Evolutionary conservation across 1,284 basidiomycete genomes (phyloP), one percentile per base, ranked within the genome.

Genomic region (Pterulicium gracile): DNA sequence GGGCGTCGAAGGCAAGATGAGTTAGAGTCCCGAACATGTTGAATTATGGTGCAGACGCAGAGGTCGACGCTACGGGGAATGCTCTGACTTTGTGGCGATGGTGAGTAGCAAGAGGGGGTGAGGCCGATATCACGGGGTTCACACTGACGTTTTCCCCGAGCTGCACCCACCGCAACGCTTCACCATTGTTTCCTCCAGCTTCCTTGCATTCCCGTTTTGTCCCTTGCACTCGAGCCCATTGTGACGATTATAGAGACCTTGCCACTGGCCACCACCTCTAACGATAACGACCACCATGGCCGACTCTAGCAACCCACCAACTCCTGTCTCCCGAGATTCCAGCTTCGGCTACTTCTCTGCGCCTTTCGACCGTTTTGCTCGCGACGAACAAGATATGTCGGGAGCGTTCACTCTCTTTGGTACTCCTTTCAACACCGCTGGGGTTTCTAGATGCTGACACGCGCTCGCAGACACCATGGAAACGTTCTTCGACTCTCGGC

Each of bases 401-500:
- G 68, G 73, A 43, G 77, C 74, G 4, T 86, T 88, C 54, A 87
- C 85, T 10, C 65, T 88, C 20, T 67, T 88, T n/a, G 84, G 85
- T 83, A 54, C 44, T 61, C 55, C 41, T 49, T 42, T 22, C 32
- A 45, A 47, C 47, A 48, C 47, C 43, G 41, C 24, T 17, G 19
- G 24, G 48, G 43, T 44, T 43, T 27, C 24, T 36, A 36, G 39
- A 21, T 13, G 35, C 24, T 39, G 43, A n/a, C 24, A 13, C 35
- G 45, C 54, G 13, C 49, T 23, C 40, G 20, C 54, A 87, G 86
- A 89, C 59, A 89, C 87, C n/a, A 69, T 90, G 62, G 88, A 92
- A 61, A 92, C 88, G 1, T 92, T 82, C 59, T 89, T 88, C 56
- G 90, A 95, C 64, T 91, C 92, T 2, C 81, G 88, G 52, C 69